Evolutionary conservation across 2,329 filamentous ascomycete genomes (phyloP).

Genomic region (Neofusicoccum sp.): DNA sequence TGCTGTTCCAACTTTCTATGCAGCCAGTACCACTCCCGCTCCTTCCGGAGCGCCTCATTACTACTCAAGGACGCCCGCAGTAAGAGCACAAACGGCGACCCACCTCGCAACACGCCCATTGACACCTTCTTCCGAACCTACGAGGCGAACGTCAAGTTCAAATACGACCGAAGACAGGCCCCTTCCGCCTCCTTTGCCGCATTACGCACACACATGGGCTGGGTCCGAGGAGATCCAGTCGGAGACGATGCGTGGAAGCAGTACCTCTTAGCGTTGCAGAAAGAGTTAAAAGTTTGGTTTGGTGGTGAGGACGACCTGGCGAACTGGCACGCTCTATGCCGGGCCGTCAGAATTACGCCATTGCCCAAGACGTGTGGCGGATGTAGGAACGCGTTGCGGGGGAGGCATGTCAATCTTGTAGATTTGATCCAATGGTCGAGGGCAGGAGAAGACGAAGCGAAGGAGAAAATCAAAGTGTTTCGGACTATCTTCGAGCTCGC

Average conservation of each 20-base stretch:
- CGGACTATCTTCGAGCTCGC: constrained; percentile 18
- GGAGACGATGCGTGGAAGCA: constrained; percentile 18
- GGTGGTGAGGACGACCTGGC: constrained; percentile 24
- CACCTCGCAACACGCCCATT: neutral
- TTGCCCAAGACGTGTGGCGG: neutral
- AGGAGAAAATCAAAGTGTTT: constrained; percentile 20
- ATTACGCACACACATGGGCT: neutral
- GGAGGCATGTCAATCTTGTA: constrained; percentile 26
- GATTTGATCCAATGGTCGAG: constrained; percentile 26
- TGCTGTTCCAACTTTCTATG: no score
- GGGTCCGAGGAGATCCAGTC: neutral
- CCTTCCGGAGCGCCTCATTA: no score
- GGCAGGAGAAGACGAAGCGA: neutral
- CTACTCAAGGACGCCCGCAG: no score
- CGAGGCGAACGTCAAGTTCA: neutral
- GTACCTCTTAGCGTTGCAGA: constrained; percentile 24
- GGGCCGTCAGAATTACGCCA: constrained; percentile 23
- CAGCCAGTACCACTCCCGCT: no score
- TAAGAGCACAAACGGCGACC: neutral
- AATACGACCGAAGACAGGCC: neutral
- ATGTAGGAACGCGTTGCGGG: neutral
- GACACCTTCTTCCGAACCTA: neutral
- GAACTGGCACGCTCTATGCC: constrained; percentile 25
- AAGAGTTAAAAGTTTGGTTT: constrained; percentile 25
- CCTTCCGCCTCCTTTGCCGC: neutral